Percentiles rank a stretch among this genome's conserved stretches.
Evolutionary conservation across 305 asterid genomes (phyloP).

Genomic region (Euphrasia arctica): DNA sequence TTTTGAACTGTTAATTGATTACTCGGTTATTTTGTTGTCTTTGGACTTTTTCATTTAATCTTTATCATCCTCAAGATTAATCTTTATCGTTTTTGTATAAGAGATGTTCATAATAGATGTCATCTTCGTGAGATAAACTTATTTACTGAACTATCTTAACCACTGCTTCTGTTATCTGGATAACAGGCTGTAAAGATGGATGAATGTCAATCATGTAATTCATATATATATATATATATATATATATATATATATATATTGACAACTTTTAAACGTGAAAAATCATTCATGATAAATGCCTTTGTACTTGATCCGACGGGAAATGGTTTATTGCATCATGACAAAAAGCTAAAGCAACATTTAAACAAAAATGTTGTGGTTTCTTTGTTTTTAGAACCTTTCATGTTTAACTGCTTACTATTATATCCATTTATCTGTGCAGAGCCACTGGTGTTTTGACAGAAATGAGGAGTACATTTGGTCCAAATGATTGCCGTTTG

Average conservation of each 20-base stretch:
- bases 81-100: background rate
- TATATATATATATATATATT: background rate
- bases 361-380: constrained; percentile 20
- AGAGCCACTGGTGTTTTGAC: constrained; percentile 74
- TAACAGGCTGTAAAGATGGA: constrained; percentile 12
- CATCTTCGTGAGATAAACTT: constrained; percentile 3
- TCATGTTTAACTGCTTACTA: constrained; percentile 20
- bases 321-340: constrained; percentile 1
- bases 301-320: constrained; percentile 12
- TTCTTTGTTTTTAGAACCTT: constrained; percentile 27
- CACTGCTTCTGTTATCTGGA: background rate
- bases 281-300: constrained; percentile 12
- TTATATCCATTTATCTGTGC: constrained; percentile 32
- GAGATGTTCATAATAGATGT: constrained; percentile 6
- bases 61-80: background rate
- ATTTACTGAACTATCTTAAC: background rate
- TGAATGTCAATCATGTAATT: background rate
- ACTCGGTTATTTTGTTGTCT: background rate
- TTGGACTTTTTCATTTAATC: background rate
- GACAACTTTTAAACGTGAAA: background rate
- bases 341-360: constrained; percentile 18
- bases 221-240: background rate
- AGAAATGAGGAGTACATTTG: constrained; percentile 86
- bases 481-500: constrained; percentile 74
- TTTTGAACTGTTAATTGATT: background rate